Evolutionary conservation across 2,329 filamentous ascomycete genomes (phyloP), one percentile per base, ranked within the genome.

Genomic region (Fusarium sp.): DNA sequence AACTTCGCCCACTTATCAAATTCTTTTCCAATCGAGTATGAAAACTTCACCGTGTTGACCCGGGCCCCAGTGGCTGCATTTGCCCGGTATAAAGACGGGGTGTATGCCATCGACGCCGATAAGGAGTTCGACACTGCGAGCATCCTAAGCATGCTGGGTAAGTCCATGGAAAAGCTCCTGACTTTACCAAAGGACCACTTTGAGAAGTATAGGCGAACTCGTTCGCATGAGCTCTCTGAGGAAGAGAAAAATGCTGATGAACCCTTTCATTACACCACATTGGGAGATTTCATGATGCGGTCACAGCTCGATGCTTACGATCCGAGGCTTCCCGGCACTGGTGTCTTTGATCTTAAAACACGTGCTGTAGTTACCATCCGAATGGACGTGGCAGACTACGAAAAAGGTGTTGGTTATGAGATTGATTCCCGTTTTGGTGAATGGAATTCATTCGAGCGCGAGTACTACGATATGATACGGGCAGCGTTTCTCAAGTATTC

Each of bases 281-380:
- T 94, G 69, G 92, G 93, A 6, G 92, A 97, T 76, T 94, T 99
- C 73, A 85, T 99, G 78, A 93, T 99, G 90, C 90, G 97, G 44
- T 98, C 96, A 5, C 96, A 99, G 80, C 86, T 99, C 15, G 96
- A 99, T 78, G 96, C 96, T 1, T 83, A 96, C 74, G 96, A 99
- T 77, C 84, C 90, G 15, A 89, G 96, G 53, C 81, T 99, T 10
- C 96, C 95, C 0, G 96, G 96, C 1, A 92, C 91, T 8, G 96
- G 96, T 43, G 94, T 97, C 84, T 99, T 98, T 76, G 96, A 99
- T 79, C 83, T 99, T 64, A 99, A 99, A 82, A 99, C 96, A 0
- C 88, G 97, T 74, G 94, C 96, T 3, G 95, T 98, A 0, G 85
- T 98, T 8, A 91, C 93, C 0, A 93, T 99, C 67, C 93, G 96